A percentile compares a stretch with the other conserved stretches of the same genome.
These are phyloP conservation scores for Boletus reticulatus DNA, from an alignment of 768 basidiomycete species.

Conservation along the genomic window DNA sequence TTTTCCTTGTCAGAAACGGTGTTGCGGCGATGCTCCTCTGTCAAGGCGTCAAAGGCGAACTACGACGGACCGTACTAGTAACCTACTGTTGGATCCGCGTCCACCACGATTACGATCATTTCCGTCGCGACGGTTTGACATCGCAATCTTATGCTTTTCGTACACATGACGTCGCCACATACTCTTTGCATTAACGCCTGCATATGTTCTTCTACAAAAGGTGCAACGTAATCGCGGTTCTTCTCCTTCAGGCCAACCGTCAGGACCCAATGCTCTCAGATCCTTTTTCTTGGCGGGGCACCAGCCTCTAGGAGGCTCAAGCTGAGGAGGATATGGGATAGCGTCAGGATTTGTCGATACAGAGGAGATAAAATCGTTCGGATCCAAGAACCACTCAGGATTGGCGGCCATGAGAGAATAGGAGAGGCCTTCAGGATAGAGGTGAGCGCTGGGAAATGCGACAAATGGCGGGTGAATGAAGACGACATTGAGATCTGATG, in stretches of 20 bases:
- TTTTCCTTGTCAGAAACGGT: slow-evolving; percentile 32
- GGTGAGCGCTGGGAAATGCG: slow-evolving; percentile 59
- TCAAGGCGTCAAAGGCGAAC: slow-evolving; percentile 19
- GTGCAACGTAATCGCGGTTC: slow-evolving; percentile 80
- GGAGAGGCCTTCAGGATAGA: slow-evolving; percentile 63
- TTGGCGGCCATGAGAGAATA: slow-evolving; percentile 74
- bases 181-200: slow-evolving; percentile 85
- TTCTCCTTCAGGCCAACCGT: slow-evolving; percentile 78
- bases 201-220: slow-evolving; percentile 80
- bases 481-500: slow-evolving; percentile 59
- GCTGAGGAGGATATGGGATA: slow-evolving; percentile 70
- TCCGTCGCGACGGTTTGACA: slow-evolving; percentile 80
- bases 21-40: slow-evolving; percentile 66
- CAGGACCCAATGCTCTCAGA: slow-evolving; percentile 61
- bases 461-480: slow-evolving; percentile 78
- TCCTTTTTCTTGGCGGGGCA: slow-evolving; percentile 85
- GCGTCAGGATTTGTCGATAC: slow-evolving; percentile 46
- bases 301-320: slow-evolving; percentile 86
- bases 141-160: slow-evolving; percentile 88
- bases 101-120: slow-evolving; percentile 58
- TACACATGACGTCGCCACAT: slow-evolving; percentile 91
- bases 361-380: slow-evolving; percentile 57
- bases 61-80: neutral
- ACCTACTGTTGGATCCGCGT: slow-evolving; percentile 64
- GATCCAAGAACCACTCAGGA: slow-evolving; percentile 76